Conservation (phyloP, 805 yeast species). For the Lachancea quebecensis region DNA sequence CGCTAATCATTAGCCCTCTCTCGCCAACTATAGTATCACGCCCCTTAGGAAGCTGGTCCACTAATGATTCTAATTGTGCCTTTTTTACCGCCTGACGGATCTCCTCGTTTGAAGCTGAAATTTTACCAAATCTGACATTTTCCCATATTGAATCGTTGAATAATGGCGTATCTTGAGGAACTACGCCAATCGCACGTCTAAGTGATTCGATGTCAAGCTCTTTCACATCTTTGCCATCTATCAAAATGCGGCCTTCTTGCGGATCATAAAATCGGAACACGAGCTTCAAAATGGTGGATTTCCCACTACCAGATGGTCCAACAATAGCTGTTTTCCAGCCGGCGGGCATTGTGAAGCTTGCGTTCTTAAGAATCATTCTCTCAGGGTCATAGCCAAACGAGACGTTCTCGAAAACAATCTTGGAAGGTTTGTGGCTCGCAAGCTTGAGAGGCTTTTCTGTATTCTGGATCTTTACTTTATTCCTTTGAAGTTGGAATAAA, state of each 20-base stretch:
- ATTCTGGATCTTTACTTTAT: constrained; percentile 60
- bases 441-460: constrained; percentile 56
- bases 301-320: constrained; percentile 95
- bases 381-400: constrained; percentile 88
- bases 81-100: constrained; percentile 54
- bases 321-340: constrained; percentile 91
- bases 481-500: constrained; percentile 74
- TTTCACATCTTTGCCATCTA: constrained; percentile 85
- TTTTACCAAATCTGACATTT: constrained; percentile 79
- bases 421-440: constrained; percentile 46
- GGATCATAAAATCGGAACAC: constrained; percentile 90
- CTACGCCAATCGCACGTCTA: constrained; percentile 76
- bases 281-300: constrained; percentile 77
- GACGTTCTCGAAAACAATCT: constrained; percentile 82
- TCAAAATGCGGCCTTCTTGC: constrained; percentile 61
- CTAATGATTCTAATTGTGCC: constrained; percentile 61
- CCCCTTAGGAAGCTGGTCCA: constrained; percentile 76
- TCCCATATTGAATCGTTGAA: constrained; percentile 87
- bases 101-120: constrained; percentile 67
- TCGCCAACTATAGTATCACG: constrained; percentile 87
- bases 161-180: constrained; percentile 95
- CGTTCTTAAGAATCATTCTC: constrained; percentile 75
- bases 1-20: constrained; percentile 97
- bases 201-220: constrained; percentile 69
- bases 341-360: constrained; percentile 79